These are phyloP conservation scores for Amanita inopinata DNA, from an alignment of 768 basidiomycete genomes.

Conservation along the genomic window DNA sequence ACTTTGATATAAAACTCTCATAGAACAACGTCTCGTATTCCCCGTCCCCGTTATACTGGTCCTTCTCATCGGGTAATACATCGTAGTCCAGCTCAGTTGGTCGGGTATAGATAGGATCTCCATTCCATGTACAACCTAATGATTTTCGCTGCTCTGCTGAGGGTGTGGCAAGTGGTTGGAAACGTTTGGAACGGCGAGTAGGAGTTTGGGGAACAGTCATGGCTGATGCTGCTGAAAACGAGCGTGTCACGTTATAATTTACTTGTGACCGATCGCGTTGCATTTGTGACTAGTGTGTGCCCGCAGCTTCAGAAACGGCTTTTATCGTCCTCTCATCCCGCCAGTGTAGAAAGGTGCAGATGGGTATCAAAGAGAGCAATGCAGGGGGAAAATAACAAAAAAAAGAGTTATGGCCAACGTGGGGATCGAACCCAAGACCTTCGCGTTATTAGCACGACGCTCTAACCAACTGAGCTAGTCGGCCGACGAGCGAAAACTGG, in stretches of 20 bases:
- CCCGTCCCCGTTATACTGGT: constrained; percentile 13
- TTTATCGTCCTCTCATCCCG: no score
- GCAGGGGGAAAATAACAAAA: not conserved
- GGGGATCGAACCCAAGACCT: constrained; percentile 79
- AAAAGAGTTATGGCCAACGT: constrained; percentile 46
- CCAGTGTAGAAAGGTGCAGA: no score
- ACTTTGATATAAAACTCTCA: constrained; percentile 22
- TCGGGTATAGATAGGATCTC: constrained; percentile 18
- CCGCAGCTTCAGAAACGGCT: no score
- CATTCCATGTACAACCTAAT: constrained; percentile 18
- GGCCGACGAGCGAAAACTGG: no score
- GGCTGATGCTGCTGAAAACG: not conserved
- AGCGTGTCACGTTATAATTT: no score
- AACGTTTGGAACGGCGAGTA: constrained; percentile 21
- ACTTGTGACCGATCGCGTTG: not conserved
- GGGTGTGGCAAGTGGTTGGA: constrained; percentile 21
- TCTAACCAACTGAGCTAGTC: constrained; percentile 93
- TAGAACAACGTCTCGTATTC: constrained; percentile 27
- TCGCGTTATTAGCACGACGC: constrained; percentile 85
- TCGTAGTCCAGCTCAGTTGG: constrained; percentile 18
- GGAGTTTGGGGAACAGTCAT: constrained; percentile 18
- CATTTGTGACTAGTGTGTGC: not conserved
- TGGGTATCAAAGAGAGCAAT: not conserved
- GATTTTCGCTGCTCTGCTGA: constrained; percentile 12
- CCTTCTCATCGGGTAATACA: constrained; percentile 18